These are phyloP conservation scores for Colletotrichum destructivum DNA, from an alignment of 2,329 filamentous ascomycete species.

Conservation along the genomic window DNA sequence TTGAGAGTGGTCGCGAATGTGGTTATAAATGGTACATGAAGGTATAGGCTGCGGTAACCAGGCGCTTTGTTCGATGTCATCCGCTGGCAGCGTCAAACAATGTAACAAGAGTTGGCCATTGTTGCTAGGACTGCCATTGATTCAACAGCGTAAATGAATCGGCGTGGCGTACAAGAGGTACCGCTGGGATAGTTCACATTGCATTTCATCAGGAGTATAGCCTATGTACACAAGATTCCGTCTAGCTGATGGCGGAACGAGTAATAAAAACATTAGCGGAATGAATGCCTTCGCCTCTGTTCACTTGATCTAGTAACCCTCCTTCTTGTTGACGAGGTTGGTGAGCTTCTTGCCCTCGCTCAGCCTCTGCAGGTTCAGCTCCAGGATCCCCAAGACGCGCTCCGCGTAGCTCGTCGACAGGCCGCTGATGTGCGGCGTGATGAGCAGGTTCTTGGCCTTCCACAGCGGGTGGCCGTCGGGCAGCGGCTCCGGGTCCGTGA, in stretches of 20 bases:
- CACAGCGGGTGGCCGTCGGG: conserved; percentile 78
- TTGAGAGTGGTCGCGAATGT: not conserved
- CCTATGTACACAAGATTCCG: not conserved
- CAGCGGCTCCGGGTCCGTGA: conserved; percentile 85
- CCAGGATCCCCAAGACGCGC: conserved; percentile 59
- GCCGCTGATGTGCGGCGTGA: conserved; percentile 69
- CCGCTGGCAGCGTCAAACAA: not conserved
- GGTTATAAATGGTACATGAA: not conserved
- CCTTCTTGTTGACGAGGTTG: conserved; percentile 57
- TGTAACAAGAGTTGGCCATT: no score
- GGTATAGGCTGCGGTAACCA: not conserved
- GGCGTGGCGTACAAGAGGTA: no score
- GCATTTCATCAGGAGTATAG: no score
- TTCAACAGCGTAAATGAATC: no score
- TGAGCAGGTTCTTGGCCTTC: conserved; percentile 77
- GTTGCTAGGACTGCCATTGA: no score
- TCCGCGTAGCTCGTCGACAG: conserved; percentile 57
- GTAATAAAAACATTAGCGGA: not conserved
- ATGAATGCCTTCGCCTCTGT: not conserved
- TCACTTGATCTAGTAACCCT: conserved; percentile 29
- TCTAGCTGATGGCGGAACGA: not conserved
- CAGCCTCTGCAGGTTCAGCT: conserved; percentile 57
- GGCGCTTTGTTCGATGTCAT: no score
- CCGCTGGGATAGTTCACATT: no score
- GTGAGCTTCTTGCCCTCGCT: conserved; percentile 55